Conservation (phyloP, 2,329 filamentous ascomycete genomes). For the Penicillium sp. region DNA sequence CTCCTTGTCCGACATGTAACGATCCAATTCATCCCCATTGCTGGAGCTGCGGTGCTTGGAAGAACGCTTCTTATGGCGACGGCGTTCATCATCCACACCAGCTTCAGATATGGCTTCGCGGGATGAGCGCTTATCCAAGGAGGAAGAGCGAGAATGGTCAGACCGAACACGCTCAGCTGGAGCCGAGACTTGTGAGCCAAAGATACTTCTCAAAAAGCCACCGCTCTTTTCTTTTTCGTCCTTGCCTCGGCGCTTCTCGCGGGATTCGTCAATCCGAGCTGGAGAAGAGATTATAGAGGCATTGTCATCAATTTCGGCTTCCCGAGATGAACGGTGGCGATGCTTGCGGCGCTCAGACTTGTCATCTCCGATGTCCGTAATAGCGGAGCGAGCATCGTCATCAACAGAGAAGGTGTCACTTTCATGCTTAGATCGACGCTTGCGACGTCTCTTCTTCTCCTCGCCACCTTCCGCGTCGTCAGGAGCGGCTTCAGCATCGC, state of each 20-base stretch:
- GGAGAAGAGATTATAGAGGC: conserved; percentile 38
- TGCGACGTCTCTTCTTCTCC: conserved; percentile 29
- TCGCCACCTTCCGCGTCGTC: conserved; percentile 17
- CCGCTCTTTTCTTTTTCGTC: conserved; percentile 35
- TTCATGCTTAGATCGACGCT: conserved; percentile 30
- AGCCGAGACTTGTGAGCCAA: conserved; percentile 38
- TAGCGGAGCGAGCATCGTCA: conserved; percentile 23
- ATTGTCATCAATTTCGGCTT: conserved; percentile 36
- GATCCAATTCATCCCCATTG: conserved; percentile 45
- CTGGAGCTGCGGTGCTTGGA: conserved; percentile 40
- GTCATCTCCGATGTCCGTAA: conserved; percentile 23
- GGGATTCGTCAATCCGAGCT: conserved; percentile 32
- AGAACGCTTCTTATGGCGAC: conserved; percentile 48
- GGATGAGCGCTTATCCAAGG: conserved; percentile 29
- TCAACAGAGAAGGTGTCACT: conserved; percentile 20
- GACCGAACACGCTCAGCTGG: conserved; percentile 23
- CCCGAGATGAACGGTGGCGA: conserved; percentile 14
- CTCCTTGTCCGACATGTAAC: conserved; percentile 49
- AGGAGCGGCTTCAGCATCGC: conserved; percentile 11
- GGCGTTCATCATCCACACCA: conserved; percentile 41
- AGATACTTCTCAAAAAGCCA: conserved; percentile 41
- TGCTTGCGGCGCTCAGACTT: conserved; percentile 23
- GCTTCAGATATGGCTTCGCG: conserved; percentile 40
- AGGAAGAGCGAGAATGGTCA: conserved; percentile 21
- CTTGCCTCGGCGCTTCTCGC: conserved; percentile 33